Evolutionary conservation across 1,284 basidiomycete species (phyloP).

Genomic region (Ceratobasidium sp.): DNA sequence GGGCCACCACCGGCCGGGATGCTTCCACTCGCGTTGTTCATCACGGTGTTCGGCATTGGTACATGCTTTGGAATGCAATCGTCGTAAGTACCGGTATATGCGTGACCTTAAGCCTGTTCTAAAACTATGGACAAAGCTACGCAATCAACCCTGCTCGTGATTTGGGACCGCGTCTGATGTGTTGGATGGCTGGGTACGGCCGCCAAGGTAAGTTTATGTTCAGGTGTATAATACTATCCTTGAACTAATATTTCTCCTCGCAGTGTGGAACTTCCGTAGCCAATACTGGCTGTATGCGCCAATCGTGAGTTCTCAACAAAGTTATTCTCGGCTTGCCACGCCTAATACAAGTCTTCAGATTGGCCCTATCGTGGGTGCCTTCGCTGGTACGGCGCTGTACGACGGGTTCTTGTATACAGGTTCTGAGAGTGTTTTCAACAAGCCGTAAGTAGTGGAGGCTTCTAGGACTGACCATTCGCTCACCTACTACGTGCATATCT

Average conservation of each 20-base stretch:
- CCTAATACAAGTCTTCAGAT: constrained; percentile 47
- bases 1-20: neutral
- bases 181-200: constrained; percentile 73
- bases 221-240: constrained; percentile 48
- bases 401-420: constrained; percentile 57
- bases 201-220: constrained; percentile 52
- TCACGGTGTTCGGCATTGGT: constrained; percentile 1
- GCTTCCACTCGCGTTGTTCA: constrained; percentile 28
- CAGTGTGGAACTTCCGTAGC: constrained; percentile 52
- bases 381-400: constrained; percentile 55
- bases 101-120: neutral
- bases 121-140: constrained; percentile 54
- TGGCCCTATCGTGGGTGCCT: constrained; percentile 54
- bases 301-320: constrained; percentile 56
- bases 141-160: constrained; percentile 76
- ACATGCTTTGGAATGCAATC: constrained; percentile 20
- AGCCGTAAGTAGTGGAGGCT: constrained; percentile 19
- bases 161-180: constrained; percentile 71
- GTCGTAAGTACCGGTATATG: constrained; percentile 45
- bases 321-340: neutral
- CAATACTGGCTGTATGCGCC: constrained; percentile 86
- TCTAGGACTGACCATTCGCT: neutral
- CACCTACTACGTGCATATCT: too few relatives aligned
- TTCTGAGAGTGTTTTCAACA: constrained; percentile 54
- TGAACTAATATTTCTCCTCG: constrained; percentile 18